These are phyloP conservation scores for Colletotrichum liriopes DNA, from an alignment of 2,329 filamentous ascomycete species.

Conservation along the genomic window DNA sequence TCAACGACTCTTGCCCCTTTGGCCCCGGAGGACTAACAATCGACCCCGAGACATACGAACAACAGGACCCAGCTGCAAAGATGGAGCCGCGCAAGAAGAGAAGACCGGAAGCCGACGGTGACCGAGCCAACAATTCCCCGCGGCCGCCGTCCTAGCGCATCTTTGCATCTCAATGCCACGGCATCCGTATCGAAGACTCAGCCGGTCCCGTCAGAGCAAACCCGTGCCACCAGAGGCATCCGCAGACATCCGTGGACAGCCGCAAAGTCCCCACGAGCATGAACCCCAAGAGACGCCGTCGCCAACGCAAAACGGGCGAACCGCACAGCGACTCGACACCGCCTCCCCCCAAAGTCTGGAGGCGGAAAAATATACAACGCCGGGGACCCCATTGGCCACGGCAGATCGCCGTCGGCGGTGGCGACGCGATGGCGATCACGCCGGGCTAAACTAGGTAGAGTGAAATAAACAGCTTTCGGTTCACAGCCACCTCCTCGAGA, in stretches of 20 bases:
- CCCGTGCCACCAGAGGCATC: not conserved
- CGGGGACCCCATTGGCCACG: slow-evolving; percentile 7
- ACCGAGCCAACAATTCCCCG: not conserved
- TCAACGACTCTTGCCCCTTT: not conserved
- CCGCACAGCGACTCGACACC: slow-evolving; percentile 2
- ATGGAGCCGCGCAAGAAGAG: not conserved
- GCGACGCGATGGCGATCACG: slow-evolving; percentile 17
- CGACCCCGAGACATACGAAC: not conserved
- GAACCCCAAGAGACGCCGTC: not conserved
- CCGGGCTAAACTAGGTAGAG: slow-evolving; percentile 7
- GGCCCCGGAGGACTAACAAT: not conserved
- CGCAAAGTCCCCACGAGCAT: not conserved
- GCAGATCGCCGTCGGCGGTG: slow-evolving; percentile 32
- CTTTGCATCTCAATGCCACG: not conserved
- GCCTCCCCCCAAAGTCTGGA: not conserved
- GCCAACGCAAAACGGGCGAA: not conserved
- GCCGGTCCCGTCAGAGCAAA: not conserved
- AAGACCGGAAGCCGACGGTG: not conserved
- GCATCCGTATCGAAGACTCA: not conserved
- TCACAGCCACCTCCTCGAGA: slow-evolving; percentile 37
- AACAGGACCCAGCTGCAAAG: not conserved
- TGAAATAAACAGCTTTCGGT: slow-evolving; percentile 8
- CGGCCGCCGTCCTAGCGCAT: not conserved
- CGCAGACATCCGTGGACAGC: not conserved
- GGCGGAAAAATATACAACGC: not conserved